Base-by-base conservation (phyloP, 2,329 filamentous ascomycete genomes). In the Penicillium griseofulvum region DNA sequence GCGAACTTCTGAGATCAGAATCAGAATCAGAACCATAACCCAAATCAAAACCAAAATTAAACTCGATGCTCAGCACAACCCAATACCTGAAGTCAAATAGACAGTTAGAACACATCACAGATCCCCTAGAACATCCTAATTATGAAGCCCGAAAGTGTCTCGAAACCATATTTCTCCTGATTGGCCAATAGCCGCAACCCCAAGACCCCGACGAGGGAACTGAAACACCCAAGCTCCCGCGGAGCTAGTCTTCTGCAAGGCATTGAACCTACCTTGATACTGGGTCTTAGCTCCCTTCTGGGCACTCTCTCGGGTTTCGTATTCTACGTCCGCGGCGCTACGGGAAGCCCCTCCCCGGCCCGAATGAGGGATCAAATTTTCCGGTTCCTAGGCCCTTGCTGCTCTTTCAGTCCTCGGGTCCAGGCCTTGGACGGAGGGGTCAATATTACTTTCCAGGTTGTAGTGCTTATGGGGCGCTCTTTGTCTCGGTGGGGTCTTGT, bases 221-320 rank as follows among this genome's bases (percentile, higher is more conserved):
- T 57, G 52, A 64, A 63, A 11, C 54, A 37, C 17, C 22, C 39
- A 36, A 52, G 44, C 36, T 56, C 49, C 51, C 28, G 36, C 17
- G 34, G 53, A 57, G 46, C 49, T 42, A 19, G 36, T 28, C 54
- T 54, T 58, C 60, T 63, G 63, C 62, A 65, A 65, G 63, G 63
- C 62, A 63, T 49, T 65, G 62, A 65, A 65, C 63, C 58, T 58
- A 56, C 57, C 57, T 65, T 16, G n/a, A 54, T 57, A 59, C 58
- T 62, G 59, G 62, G 54, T 43, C 56, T 17, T 22, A 5, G 44
- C 14, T 46, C 19, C 44, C 31, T 44, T 49, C 6, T 44, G 39
- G 34, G 19, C 48, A 45, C 51, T 41, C 38, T 57, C n/a, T 22
- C 56, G 59, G 61, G 52, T 44, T 36, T 26, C 19, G 36, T 16